Conservation (phyloP, 2,329 filamentous ascomycete species). For the Emergomyces orientalis region DNA sequence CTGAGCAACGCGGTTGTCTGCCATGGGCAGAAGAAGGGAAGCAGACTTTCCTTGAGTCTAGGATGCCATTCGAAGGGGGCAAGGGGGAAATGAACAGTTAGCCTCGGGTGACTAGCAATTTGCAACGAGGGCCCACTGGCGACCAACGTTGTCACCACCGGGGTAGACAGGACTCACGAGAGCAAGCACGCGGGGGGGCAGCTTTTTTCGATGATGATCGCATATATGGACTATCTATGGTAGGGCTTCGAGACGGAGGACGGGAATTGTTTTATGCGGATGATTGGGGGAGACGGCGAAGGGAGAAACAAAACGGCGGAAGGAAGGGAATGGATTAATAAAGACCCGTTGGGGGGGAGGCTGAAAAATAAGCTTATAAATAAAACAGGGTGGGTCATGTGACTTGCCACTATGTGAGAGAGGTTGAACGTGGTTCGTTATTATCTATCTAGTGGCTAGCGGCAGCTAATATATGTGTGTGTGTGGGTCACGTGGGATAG, state of each 20-base stretch:
- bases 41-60: slow-evolving; percentile 1
- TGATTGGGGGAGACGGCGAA: neutral
- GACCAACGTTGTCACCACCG: slow-evolving; percentile 8
- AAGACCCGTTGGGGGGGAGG: neutral
- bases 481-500: no score
- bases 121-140: slow-evolving; percentile 1
- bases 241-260: slow-evolving; percentile 14
- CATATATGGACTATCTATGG: slow-evolving; percentile 9
- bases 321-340: neutral
- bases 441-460: no score
- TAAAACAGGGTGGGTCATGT: no score
- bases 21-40: slow-evolving; percentile 9
- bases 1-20: slow-evolving; percentile 11
- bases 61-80: slow-evolving; percentile 4
- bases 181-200: neutral
- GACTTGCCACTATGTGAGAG: neutral
- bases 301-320: neutral
- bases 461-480: no score
- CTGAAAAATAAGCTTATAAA: no score
- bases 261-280: slow-evolving; percentile 20
- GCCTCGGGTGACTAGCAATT: neutral
- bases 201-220: slow-evolving; percentile 10
- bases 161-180: slow-evolving; percentile 7
- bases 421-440: no score
- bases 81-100: neutral